Evolutionary conservation across 2,329 filamentous ascomycete genomes (phyloP), one percentile per base, ranked within the genome.

Genomic region (Cadophora sp.): DNA sequence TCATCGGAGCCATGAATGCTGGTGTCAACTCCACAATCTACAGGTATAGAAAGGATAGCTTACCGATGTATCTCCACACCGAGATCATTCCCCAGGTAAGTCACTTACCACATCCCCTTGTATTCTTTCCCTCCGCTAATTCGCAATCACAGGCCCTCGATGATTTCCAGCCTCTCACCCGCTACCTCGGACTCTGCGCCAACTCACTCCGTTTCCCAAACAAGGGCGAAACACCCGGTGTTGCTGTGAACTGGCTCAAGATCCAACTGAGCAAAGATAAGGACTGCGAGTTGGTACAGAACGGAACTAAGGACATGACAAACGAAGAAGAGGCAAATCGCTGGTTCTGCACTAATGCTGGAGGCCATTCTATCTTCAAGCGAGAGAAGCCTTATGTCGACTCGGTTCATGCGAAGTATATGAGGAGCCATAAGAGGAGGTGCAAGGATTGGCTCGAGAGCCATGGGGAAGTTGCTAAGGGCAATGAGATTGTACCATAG

Each of bases 341-440:
- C 22, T 65, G 64, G 64, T 65, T 65, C 50, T 65, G 64, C 24
- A 58, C 64, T 20, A 65, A 65, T 50, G 53, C 47, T 20, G 45
- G 22, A 6, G 64, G 56, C 9, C 64, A 65, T 47, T 33, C 36
- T 4, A 36, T 65, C 36, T 65, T 65, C 36, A 22, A 36, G 36
- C 47, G 64, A 6, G 64, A 61, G 48, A 41, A 65, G 30, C n/a
- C 14, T 8, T 45, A 61, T 33, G 59, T 55, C 1, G 64, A 59
- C 9, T 41, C 58, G 13, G 16, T 30, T 1, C 14, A 39, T 33
- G 43, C 33, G 4, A 48, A 50, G 27, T 64, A 27, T 16, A 33
- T 51, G 7, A 39, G 13, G 7, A 61, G 24, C 18, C 64, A 65
- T 16, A 9, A 24, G 9, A 47, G 16, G n/a, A 61, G 8, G 4